phyloP scores from a whole-genome alignment of 2,329 filamentous ascomycete species.

The Pseudopyricularia javanii region DNA sequence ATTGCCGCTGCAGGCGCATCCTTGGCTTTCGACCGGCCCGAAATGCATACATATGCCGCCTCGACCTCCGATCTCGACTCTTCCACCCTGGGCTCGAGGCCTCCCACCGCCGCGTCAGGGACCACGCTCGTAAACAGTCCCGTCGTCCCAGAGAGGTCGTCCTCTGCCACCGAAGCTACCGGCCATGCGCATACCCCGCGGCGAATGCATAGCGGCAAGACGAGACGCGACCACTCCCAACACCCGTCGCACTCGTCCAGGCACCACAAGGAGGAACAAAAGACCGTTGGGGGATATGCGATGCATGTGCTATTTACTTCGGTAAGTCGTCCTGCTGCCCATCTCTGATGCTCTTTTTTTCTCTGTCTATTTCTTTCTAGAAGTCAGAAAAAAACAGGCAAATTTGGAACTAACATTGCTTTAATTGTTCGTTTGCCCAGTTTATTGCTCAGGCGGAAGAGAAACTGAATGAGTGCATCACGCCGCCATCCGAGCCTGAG shows the following conservation, averaged over 20 bases:
- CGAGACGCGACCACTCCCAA: constrained; percentile 59
- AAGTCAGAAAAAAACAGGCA: background rate
- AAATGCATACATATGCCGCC: constrained; percentile 33
- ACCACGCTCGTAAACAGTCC: constrained; percentile 8
- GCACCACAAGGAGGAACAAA: constrained; percentile 62
- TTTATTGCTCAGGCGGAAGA: constrained; percentile 96
- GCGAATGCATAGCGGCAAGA: constrained; percentile 50
- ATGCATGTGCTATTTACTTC: constrained; percentile 93
- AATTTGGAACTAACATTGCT: background rate
- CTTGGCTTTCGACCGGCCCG: constrained; percentile 37
- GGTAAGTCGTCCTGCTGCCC: constrained; percentile 30
- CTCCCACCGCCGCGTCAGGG: constrained; percentile 19
- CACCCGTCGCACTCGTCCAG: constrained; percentile 67
- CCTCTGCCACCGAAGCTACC: constrained; percentile 31
- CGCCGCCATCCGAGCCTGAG: constrained; percentile 66
- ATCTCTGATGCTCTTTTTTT: background rate
- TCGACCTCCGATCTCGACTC: constrained; percentile 27
- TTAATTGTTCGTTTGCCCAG: constrained; percentile 10
- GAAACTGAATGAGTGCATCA: constrained; percentile 82
- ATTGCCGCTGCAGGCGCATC: constrained; percentile 56
- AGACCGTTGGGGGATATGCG: constrained; percentile 96
- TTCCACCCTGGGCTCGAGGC: constrained; percentile 22
- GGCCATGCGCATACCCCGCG: constrained; percentile 31
- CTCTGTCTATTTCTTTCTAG: background rate
- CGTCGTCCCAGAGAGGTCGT: constrained; percentile 28